Conservation (phyloP, 371 early-diverging fungal genomes). For the Mucor mucedo region DNA sequence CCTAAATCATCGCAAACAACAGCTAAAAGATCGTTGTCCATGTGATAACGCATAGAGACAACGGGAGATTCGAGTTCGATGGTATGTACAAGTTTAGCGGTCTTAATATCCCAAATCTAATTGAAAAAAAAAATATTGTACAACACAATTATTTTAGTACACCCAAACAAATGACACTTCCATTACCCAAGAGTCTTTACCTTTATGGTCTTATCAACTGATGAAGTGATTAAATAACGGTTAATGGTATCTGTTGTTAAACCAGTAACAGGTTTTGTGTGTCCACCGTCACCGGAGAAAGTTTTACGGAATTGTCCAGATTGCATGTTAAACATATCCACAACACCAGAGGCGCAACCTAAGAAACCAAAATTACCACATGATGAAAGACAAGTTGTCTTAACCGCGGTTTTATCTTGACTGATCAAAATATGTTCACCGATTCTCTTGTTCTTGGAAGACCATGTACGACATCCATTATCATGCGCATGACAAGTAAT, state of each 20-base stretch:
- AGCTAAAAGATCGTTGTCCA: slow-evolving; percentile 81
- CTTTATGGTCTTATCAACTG: slow-evolving; percentile 83
- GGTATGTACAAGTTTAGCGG: slow-evolving; percentile 63
- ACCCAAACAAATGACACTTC: neutral
- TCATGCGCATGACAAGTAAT: slow-evolving; percentile 84
- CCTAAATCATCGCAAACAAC: slow-evolving; percentile 84
- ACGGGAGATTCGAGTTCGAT: slow-evolving; percentile 77
- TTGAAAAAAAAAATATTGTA: neutral
- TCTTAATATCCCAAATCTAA: slow-evolving; percentile 84
- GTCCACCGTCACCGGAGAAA: slow-evolving; percentile 66
- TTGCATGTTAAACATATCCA: slow-evolving; percentile 95
- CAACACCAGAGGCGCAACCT: slow-evolving; percentile 76
- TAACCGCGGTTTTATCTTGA: slow-evolving; percentile 68
- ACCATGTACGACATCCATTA: slow-evolving; percentile 81
- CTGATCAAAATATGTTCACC: slow-evolving; percentile 72
- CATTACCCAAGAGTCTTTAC: slow-evolving; percentile 32
- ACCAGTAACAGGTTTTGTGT: slow-evolving; percentile 82
- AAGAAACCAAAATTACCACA: slow-evolving; percentile 94
- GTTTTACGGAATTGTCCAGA: slow-evolving; percentile 81
- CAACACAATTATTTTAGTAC: neutral
- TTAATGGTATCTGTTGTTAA: slow-evolving; percentile 80
- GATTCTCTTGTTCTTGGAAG: slow-evolving; percentile 72
- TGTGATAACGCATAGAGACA: slow-evolving; percentile 64
- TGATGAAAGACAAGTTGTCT: slow-evolving; percentile 76
- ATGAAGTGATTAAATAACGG: slow-evolving; percentile 71